phyloP scores from a whole-genome alignment of 2,329 filamentous ascomycete species.

The Trichocomaceae sp. region DNA sequence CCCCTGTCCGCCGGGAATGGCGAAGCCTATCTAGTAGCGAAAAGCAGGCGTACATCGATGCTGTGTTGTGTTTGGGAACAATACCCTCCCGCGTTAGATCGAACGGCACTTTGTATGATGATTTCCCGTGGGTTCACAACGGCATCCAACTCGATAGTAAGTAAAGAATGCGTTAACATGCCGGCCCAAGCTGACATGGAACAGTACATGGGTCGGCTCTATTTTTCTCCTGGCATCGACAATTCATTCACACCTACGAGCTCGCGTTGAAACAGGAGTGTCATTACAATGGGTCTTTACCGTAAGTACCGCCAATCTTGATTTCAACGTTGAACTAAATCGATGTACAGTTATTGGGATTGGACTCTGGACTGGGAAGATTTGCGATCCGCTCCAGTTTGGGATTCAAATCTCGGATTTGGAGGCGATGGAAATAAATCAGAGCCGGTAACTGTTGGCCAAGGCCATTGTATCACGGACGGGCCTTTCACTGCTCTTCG shows the following conservation, averaged over 20 bases:
- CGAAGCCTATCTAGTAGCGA: neutral
- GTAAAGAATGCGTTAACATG: neutral
- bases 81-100: neutral
- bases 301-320: neutral
- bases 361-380: conserved; percentile 13
- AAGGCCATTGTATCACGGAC: conserved; percentile 5
- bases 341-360: conserved; percentile 4
- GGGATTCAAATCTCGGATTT: conserved; percentile 10
- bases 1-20: neutral
- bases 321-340: too few relatives aligned
- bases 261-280: neutral
- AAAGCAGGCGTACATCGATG: neutral
- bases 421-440: conserved; percentile 10
- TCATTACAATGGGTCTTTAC: neutral
- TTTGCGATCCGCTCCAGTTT: conserved; percentile 9
- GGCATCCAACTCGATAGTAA: neutral
- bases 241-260: neutral
- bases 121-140: neutral
- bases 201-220: neutral
- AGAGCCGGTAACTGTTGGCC: neutral
- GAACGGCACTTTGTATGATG: neutral
- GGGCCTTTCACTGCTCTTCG: conserved; percentile 4
- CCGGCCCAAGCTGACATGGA: neutral
- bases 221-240: neutral
- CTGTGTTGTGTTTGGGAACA: neutral